Evolutionary conservation across 495 filamentous ascomycete species (phyloP).

Genomic region (Neurospora sp.): DNA sequence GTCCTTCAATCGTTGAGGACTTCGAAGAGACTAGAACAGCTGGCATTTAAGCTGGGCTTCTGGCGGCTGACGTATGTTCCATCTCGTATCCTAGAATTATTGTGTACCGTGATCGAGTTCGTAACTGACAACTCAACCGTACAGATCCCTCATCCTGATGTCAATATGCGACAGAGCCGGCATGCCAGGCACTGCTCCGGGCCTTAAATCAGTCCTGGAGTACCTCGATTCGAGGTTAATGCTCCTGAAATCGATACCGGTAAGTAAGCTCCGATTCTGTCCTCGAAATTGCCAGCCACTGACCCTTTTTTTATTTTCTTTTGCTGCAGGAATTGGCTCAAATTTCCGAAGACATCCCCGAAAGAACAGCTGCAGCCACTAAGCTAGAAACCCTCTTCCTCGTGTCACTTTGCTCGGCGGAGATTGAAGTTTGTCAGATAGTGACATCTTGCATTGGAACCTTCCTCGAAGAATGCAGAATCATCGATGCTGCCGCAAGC

Average conservation of each 20-base stretch:
- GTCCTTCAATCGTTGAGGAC: slow-evolving; percentile 27
- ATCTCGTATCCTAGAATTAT: not conserved
- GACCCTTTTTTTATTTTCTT: not conserved
- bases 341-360: slow-evolving; percentile 38
- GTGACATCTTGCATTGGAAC: slow-evolving; percentile 53
- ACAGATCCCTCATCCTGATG: slow-evolving; percentile 39
- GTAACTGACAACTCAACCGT: slow-evolving; percentile 1
- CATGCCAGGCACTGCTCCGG: slow-evolving; percentile 27
- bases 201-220: slow-evolving; percentile 38
- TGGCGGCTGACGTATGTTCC: slow-evolving; percentile 44
- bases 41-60: slow-evolving; percentile 34
- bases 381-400: slow-evolving; percentile 51
- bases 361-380: slow-evolving; percentile 35
- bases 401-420: slow-evolving; percentile 50
- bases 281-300: not conserved
- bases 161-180: slow-evolving; percentile 40
- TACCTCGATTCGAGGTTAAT: slow-evolving; percentile 41
- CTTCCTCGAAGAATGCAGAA: slow-evolving; percentile 49
- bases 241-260: slow-evolving; percentile 37
- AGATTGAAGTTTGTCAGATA: slow-evolving; percentile 51
- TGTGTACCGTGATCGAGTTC: not conserved
- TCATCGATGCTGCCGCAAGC: slow-evolving; percentile 40
- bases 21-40: slow-evolving; percentile 29
- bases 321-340: slow-evolving; percentile 34
- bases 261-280: slow-evolving; percentile 10